phyloP scores from a whole-genome alignment of 768 basidiomycete species.

The Exidia glandulosa region DNA sequence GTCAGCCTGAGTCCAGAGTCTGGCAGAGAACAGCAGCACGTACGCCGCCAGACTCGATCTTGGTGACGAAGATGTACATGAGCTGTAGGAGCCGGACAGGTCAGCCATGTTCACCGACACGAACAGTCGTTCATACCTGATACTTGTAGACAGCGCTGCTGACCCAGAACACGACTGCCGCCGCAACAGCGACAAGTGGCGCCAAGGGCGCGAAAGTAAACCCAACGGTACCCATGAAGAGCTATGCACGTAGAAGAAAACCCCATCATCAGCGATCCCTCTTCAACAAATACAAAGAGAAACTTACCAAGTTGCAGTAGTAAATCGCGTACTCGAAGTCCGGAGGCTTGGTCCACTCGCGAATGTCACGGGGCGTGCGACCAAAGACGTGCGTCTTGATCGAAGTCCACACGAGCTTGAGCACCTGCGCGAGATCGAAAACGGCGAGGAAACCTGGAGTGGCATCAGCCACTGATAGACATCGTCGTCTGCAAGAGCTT shows the following conservation, averaged over 20 bases:
- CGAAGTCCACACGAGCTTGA: conserved; percentile 81
- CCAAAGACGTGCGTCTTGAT: conserved; percentile 71
- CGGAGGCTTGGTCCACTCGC: conserved; percentile 83
- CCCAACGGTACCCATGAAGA: conserved; percentile 89
- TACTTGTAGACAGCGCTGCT: conserved; percentile 8
- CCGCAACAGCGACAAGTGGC: conserved; percentile 77
- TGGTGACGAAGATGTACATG: conserved; percentile 86
- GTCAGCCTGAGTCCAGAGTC: conserved; percentile 1
- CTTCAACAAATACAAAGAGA: no score
- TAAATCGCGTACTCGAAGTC: conserved; percentile 82
- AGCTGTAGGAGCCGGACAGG: conserved; percentile 54
- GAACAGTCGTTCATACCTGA: conserved; percentile 8
- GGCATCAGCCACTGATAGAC: neutral
- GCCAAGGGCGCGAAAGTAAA: conserved; percentile 92
- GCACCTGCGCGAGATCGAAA: conserved; percentile 91
- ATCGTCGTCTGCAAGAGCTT: neutral
- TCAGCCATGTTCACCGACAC: neutral
- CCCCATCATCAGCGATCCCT: conserved; percentile 6
- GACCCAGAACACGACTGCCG: conserved; percentile 75
- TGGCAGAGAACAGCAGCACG: conserved; percentile 19
- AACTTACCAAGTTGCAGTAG: conserved; percentile 34
- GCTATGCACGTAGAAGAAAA: no score
- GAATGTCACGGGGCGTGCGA: conserved; percentile 79
- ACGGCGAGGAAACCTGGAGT: conserved; percentile 85
- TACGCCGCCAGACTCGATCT: conserved; percentile 89